Conservation (phyloP, 2,329 filamentous ascomycete genomes). For the Colletotrichum navitas region DNA sequence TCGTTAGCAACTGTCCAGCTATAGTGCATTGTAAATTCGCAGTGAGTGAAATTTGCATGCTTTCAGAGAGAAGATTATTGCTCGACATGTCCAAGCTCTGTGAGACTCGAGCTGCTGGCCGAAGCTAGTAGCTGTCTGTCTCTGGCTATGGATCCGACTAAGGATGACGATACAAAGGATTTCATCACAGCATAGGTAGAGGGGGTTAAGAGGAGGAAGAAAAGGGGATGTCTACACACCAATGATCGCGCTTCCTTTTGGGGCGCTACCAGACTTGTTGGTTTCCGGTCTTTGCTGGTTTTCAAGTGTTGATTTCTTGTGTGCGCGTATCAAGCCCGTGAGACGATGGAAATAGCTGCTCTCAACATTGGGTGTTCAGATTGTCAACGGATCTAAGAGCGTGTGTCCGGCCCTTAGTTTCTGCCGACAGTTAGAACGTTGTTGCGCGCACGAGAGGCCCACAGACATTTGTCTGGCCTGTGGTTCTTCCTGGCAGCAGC, state of each 20-base stretch:
- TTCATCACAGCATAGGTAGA: constrained; percentile 76
- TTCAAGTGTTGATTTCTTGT: constrained; percentile 6
- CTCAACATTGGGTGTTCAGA: constrained; percentile 19
- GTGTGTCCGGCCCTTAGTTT: constrained; percentile 43
- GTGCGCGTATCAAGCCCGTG: constrained; percentile 37
- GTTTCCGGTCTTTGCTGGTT: not conserved
- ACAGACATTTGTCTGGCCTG: constrained; percentile 4
- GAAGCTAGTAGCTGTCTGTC: constrained; percentile 43
- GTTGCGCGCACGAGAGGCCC: constrained; percentile 59
- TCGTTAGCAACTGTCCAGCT: constrained; percentile 12
- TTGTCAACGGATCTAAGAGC: constrained; percentile 5
- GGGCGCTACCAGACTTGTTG: not conserved
- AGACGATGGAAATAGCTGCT: constrained; percentile 15
- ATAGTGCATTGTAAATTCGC: not conserved
- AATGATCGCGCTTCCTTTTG: not conserved
- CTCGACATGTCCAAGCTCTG: constrained; percentile 59
- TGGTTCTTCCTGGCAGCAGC: constrained; percentile 21
- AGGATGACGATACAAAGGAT: constrained; percentile 94
- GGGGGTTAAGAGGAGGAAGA: constrained; percentile 19
- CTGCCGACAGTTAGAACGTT: constrained; percentile 53
- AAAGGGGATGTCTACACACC: constrained; percentile 20
- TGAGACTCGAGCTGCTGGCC: constrained; percentile 45
- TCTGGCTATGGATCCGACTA: constrained; percentile 75
- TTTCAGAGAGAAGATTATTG: constrained; percentile 69
- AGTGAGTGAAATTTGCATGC: constrained; percentile 16